Evolutionary conservation across 106 monocot species (phyloP).

Genomic region (Amphibolis antarctica): DNA sequence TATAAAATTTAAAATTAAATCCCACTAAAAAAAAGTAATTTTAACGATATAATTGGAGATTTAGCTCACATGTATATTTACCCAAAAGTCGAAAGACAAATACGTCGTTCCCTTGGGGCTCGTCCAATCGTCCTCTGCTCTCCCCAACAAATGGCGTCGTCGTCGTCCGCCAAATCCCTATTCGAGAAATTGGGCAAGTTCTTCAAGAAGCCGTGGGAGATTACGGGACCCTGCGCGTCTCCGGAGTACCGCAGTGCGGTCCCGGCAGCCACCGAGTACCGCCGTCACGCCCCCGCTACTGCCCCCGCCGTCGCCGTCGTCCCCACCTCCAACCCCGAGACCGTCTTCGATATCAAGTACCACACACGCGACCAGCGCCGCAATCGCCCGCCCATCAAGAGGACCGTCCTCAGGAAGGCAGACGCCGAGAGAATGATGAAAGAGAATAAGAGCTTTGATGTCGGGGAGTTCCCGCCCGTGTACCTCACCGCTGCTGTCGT

Average conservation of each 20-base stretch:
- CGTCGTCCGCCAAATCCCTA: slow-evolving; percentile 31
- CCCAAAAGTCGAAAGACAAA: too few species aligned
- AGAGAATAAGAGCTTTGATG: slow-evolving; percentile 54
- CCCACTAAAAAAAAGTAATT: too few species aligned
- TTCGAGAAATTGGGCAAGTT: slow-evolving; percentile 33
- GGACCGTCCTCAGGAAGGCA: slow-evolving; percentile 52
- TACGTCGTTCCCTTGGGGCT: too few species aligned
- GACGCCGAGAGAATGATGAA: slow-evolving; percentile 61
- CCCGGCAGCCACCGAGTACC: slow-evolving; percentile 75
- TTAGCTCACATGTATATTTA: too few species aligned
- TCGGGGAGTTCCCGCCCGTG: slow-evolving; percentile 49
- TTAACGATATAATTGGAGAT: too few species aligned
- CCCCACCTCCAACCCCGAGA: slow-evolving; percentile 75
- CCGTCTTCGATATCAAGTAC: slow-evolving; percentile 90
- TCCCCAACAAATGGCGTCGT: slow-evolving; percentile 13
- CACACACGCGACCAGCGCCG: slow-evolving; percentile 68
- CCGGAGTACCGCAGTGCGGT: slow-evolving; percentile 72
- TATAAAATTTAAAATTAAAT: too few species aligned
- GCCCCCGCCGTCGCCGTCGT: slow-evolving; percentile 34
- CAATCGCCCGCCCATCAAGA: slow-evolving; percentile 53
- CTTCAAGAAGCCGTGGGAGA: slow-evolving; percentile 95
- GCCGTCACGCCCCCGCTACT: slow-evolving; percentile 67
- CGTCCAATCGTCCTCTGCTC: too few species aligned
- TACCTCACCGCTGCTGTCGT: slow-evolving; percentile 40
- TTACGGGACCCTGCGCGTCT: slow-evolving; percentile 80